Conservation (phyloP, 116 monocot genomes). For the Phalaenopsis hybrid region DNA sequence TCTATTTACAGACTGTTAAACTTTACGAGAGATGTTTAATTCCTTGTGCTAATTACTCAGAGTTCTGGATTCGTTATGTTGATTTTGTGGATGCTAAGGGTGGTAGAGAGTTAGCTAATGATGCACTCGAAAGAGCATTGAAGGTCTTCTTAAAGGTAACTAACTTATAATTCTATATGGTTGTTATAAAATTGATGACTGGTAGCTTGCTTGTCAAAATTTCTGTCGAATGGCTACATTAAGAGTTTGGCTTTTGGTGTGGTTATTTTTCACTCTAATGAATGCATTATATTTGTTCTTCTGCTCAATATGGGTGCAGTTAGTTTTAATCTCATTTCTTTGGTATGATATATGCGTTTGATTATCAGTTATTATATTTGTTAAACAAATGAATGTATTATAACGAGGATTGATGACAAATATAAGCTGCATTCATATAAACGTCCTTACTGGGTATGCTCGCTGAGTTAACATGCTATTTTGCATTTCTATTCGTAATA, state of each 20-base stretch:
- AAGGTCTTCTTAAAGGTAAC: constrained; percentile 70
- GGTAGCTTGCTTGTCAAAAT: not conserved
- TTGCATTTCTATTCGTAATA: not conserved
- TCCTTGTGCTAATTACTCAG: constrained; percentile 95
- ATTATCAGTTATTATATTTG: not conserved
- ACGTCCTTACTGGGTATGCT: not conserved
- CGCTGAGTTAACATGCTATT: not conserved
- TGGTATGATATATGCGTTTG: not conserved
- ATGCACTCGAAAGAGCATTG: constrained; percentile 56
- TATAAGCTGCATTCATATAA: not conserved
- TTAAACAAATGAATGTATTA: not conserved
- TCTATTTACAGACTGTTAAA: constrained; percentile 71
- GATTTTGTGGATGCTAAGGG: constrained; percentile 75
- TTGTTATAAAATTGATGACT: constrained; percentile 4
- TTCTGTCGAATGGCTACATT: not conserved
- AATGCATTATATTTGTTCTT: not conserved
- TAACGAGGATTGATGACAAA: not conserved
- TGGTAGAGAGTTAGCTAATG: constrained; percentile 66
- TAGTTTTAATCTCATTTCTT: not conserved
- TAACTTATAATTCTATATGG: constrained; percentile 3
- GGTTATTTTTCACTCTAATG: not conserved
- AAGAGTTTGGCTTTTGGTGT: not conserved
- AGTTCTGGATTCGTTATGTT: constrained; percentile 93
- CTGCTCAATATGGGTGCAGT: not conserved
- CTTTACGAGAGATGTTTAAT: constrained; percentile 99